A percentile compares a stretch with the other conserved stretches of the same genome.
Evolutionary conservation across 371 early-diverging fungal genomes (phyloP).

Genomic region (Phascolomyces articulosus): DNA sequence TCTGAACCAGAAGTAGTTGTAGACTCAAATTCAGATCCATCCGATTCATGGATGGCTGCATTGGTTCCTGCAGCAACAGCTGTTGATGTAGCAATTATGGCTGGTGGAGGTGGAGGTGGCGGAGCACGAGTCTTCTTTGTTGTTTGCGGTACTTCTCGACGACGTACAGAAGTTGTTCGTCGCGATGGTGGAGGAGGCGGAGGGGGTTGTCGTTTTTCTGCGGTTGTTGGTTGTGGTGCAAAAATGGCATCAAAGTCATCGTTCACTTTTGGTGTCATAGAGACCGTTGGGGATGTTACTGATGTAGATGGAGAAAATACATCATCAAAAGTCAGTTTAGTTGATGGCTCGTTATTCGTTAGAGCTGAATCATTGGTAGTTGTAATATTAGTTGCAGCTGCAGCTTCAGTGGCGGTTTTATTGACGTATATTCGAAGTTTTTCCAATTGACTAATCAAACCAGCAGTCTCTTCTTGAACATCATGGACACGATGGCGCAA

Average conservation of each 20-base stretch:
- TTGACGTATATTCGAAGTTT: constrained; percentile 32
- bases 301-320: background rate
- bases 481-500: constrained; percentile 36
- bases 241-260: constrained; percentile 49
- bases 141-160: background rate
- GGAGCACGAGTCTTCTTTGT: constrained; percentile 29
- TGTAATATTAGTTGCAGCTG: background rate
- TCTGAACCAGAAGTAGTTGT: background rate
- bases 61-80: background rate
- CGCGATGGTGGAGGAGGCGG: constrained; percentile 26
- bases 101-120: constrained; percentile 25
- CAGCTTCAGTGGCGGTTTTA: constrained; percentile 10
- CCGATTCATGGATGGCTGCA: background rate
- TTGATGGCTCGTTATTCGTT: background rate
- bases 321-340: constrained; percentile 15
- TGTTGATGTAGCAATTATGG: constrained; percentile 1
- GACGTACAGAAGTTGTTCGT: constrained; percentile 7
- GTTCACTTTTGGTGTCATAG: background rate
- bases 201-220: constrained; percentile 18
- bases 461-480: constrained; percentile 44
- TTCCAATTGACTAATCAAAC: constrained; percentile 24
- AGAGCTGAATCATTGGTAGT: background rate
- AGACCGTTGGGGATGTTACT: background rate
- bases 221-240: constrained; percentile 21
- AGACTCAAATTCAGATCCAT: background rate